Base-by-base conservation (phyloP, 257 asterid genomes). In the Solanum megistacrolobum region DNA sequence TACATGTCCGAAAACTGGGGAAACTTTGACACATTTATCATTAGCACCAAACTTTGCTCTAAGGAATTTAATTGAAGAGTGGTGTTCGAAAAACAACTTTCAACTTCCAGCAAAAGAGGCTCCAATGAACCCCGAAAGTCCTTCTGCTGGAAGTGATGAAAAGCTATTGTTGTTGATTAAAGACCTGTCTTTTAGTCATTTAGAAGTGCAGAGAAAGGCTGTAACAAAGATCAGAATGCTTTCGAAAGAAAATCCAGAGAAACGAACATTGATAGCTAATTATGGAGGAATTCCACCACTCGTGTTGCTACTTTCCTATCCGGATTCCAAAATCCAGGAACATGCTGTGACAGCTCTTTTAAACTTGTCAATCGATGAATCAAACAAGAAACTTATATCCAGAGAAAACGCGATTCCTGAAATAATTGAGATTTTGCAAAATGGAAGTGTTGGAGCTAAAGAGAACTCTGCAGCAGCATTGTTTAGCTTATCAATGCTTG, bases 381-480 rank as follows among this genome's bases (percentile, higher is more conserved):
- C 96, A 1, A 94, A 96, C 94, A 96, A 96, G 92, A 92, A 89
- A 62, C 92, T 94, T 83, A 93, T 96, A 87, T 93, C 98, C 1
- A 83, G 79, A 35, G 95, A 93, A 75, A 91, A 92, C 3, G 92
- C 98, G 4, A 91, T 96, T 20, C 95, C 95, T 0, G 92, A 94
- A 16, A 94, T 95, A 60, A 91, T 96, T 11, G 98, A 95, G 86
- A 91, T 95, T 29, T 46, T 96, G 85, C 88, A 92, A 60, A 92
- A 87, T 1, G 99, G 99, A 32, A 91, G 90, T 1, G 25, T 86
- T 6, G 94, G 92, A 14, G 99, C 97, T 36, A 92, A 92, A 88
- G 98, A 96, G 89, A 96, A 96, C 62, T 93, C 98, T 0, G 98
- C 98, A 4, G 99, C 99, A 34, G 94, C 98, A 3, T 89, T 96